Conservation (phyloP, 305 asterid species). For the Fraxinus sp. region DNA sequence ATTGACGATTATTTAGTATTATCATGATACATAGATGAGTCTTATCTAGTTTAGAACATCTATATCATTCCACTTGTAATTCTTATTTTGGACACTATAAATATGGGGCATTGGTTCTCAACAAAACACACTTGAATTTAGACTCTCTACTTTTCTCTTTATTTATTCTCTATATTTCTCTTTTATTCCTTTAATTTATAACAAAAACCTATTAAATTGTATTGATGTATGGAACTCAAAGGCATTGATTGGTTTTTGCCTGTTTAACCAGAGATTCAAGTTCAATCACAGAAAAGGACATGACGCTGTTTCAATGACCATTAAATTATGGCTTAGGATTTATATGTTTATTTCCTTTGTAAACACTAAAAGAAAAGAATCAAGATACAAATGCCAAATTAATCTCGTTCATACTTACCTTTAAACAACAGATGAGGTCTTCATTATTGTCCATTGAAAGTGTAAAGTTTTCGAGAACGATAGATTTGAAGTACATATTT, state of each 20-base stretch:
- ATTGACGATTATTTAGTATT: too few relatives aligned
- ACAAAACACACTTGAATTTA: too few relatives aligned
- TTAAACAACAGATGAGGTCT: constrained; percentile 86
- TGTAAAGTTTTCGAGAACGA: constrained; percentile 81
- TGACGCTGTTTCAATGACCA: background rate
- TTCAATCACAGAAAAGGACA: background rate
- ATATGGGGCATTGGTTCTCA: too few relatives aligned
- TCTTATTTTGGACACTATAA: too few relatives aligned
- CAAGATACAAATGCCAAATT: constrained; percentile 10
- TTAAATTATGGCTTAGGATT: background rate
- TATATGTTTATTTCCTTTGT: background rate
- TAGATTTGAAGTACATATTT: constrained; percentile 80
- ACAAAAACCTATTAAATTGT: background rate
- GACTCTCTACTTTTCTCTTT: too few relatives aligned
- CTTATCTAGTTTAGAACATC: too few relatives aligned
- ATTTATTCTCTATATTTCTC: too few relatives aligned
- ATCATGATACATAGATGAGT: too few relatives aligned
- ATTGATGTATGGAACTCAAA: background rate
- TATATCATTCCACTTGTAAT: too few relatives aligned
- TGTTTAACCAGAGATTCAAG: background rate
- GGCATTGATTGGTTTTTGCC: background rate
- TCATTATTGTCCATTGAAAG: constrained; percentile 84
- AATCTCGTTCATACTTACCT: constrained; percentile 53
- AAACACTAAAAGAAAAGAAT: background rate
- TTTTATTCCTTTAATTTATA: too few relatives aligned